phyloP scores from a whole-genome alignment of 352 stramenopile species.

The Phytophthora tubulina region DNA sequence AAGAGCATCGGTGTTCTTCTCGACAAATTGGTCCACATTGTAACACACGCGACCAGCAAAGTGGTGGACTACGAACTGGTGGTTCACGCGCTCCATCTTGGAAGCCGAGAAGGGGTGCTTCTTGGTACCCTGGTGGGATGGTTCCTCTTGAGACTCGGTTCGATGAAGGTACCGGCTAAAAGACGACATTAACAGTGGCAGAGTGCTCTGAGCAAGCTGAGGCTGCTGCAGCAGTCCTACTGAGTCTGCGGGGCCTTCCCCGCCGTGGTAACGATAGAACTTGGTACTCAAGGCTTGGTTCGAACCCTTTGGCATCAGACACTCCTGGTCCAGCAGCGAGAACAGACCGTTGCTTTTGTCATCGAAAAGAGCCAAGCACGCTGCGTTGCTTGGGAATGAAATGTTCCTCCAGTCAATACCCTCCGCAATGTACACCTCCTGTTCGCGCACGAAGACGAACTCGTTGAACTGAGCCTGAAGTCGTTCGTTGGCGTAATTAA shows the following conservation, averaged over 20 bases:
- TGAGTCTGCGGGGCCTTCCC: constrained; percentile 32
- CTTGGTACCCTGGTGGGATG: constrained; percentile 36
- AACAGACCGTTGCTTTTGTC: constrained; percentile 85
- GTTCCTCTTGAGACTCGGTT: constrained; percentile 47
- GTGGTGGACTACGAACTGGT: constrained; percentile 86
- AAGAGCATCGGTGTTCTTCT: constrained; percentile 89
- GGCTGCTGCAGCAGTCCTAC: constrained; percentile 48
- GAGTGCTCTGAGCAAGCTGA: constrained; percentile 54
- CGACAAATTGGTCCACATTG: constrained; percentile 81
- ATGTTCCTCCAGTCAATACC: constrained; percentile 90
- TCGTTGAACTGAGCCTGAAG: constrained; percentile 91
- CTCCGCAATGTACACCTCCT: constrained; percentile 85
- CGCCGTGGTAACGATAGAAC: constrained; percentile 81
- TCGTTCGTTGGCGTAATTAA: constrained; percentile 90
- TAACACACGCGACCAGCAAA: constrained; percentile 87
- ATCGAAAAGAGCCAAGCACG: constrained; percentile 86
- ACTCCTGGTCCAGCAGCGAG: constrained; percentile 86
- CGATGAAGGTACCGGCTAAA: constrained; percentile 70
- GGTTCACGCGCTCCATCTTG: constrained; percentile 85
- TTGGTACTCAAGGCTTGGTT: constrained; percentile 85
- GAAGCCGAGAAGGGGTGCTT: constrained; percentile 77
- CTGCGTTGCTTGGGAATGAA: constrained; percentile 79
- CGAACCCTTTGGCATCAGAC: constrained; percentile 84
- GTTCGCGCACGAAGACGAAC: constrained; percentile 89
- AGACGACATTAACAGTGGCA: constrained; percentile 70